Percentiles rank a stretch among this genome's conserved stretches.
Evolutionary conservation across 2,329 filamentous ascomycete genomes (phyloP).

Genomic region (Calonectria honghensis): DNA sequence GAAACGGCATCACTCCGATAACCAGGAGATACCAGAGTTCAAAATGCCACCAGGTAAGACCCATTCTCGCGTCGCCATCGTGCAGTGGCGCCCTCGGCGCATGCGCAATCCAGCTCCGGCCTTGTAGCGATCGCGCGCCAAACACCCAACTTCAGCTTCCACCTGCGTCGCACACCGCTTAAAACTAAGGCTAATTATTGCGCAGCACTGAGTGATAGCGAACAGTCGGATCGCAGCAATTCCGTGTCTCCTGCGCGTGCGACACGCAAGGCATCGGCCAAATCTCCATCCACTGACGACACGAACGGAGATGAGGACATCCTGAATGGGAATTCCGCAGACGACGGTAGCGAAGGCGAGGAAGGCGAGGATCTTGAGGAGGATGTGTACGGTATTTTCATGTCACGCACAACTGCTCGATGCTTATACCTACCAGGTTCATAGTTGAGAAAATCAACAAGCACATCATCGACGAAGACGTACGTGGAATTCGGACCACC

Average conservation of each 20-base stretch:
- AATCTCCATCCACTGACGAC: slow-evolving; percentile 49
- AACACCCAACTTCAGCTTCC: slow-evolving; percentile 9
- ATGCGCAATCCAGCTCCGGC: slow-evolving; percentile 23
- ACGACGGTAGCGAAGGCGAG: slow-evolving; percentile 60
- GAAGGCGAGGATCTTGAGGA: slow-evolving; percentile 64
- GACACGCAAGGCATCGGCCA: slow-evolving; percentile 46
- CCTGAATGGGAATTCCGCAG: slow-evolving; percentile 50
- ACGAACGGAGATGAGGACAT: slow-evolving; percentile 55
- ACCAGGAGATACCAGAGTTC: neutral
- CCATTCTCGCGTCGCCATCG: neutral
- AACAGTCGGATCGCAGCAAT: slow-evolving; percentile 59
- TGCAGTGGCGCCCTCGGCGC: slow-evolving; percentile 27
- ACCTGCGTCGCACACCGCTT: slow-evolving; percentile 29
- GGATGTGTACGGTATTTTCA: slow-evolving; percentile 63
- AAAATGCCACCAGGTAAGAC: slow-evolving; percentile 56
- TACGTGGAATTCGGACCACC: slow-evolving; percentile 56
- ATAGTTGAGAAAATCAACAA: slow-evolving; percentile 83
- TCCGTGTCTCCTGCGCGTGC: slow-evolving; percentile 49
- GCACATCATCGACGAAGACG: slow-evolving; percentile 77
- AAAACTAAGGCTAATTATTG: slow-evolving; percentile 45
- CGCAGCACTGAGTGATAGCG: slow-evolving; percentile 63
- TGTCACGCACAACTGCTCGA: slow-evolving; percentile 22
- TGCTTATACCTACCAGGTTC: slow-evolving; percentile 69
- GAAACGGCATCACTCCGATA: neutral
- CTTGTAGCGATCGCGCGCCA: slow-evolving; percentile 37